Evolutionary conservation across 2,329 filamentous ascomycete species (phyloP).

Genomic region (Myriosclerotinia scirpicola): DNA sequence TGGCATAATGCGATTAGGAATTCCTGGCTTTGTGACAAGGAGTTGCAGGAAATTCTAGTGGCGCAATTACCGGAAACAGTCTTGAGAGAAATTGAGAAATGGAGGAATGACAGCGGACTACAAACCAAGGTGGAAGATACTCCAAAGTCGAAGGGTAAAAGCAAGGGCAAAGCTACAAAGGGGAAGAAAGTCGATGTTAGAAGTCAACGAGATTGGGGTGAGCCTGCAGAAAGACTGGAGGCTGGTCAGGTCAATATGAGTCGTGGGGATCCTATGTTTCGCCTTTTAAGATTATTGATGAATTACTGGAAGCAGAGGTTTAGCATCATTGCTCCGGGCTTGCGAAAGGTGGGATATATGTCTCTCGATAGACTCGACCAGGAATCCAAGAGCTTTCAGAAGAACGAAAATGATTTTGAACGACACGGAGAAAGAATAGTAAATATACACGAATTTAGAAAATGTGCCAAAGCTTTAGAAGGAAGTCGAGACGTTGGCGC

Average conservation of each 20-base stretch:
- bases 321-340: conserved; percentile 69
- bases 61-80: conserved; percentile 66
- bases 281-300: conserved; percentile 72
- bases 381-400: conserved; percentile 69
- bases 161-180: conserved; percentile 42
- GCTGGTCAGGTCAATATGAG: conserved; percentile 73
- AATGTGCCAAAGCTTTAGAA: conserved; percentile 65
- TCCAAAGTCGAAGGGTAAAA: conserved; percentile 42
- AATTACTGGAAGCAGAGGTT: conserved; percentile 90
- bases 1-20: conserved; percentile 90
- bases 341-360: conserved; percentile 91
- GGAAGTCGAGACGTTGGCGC: conserved; percentile 87
- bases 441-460: conserved; percentile 66
- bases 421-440: conserved; percentile 75
- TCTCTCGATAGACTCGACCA: conserved; percentile 70
- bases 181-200: conserved; percentile 43
- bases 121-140: conserved; percentile 45
- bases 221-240: conserved; percentile 67
- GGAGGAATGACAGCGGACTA: conserved; percentile 67
- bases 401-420: conserved; percentile 59
- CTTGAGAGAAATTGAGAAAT: conserved; percentile 67
- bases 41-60: conserved; percentile 73
- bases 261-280: conserved; percentile 76
- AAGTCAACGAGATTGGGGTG: conserved; percentile 67
- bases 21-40: conserved; percentile 74